Evolutionary conservation across 2,329 filamentous ascomycete species (phyloP), one percentile per base, ranked within the genome.

Genomic region (Xylaria sp.): DNA sequence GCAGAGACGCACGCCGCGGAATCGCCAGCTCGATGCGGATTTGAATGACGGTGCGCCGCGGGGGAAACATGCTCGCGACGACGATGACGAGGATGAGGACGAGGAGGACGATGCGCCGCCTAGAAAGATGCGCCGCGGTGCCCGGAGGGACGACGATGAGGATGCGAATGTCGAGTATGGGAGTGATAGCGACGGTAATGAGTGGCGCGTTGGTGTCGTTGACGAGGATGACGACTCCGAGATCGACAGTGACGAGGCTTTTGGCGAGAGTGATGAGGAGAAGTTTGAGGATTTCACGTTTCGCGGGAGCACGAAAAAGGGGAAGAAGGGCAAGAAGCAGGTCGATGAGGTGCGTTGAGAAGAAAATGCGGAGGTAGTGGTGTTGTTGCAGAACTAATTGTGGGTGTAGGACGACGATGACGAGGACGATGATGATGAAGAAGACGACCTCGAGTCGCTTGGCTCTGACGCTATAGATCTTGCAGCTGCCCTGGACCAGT

Each of bases 241-340:
- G 61, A 82, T 86, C 56, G 85, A 87, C 65, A 85, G 82, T 67
- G 84, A 87, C 71, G 91, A 95, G 69, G 92, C 93, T 1, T 91
- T 96, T 79, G 90, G 91, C 2, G 87, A 90, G 65, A 94, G 90
- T 68, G 92, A 96, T 69, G 87, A 94, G 69, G 92, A 96, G 71
- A 83, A 82, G 63, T 95, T 96, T 65, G 85, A 91, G 64, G 90
- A 86, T 9, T 95, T 88, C 68, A 69, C 78, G 0, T 85, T 86
- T 61, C 69, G 80, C 1, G 81, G 80, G 9, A 80, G 77, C 67
- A 76, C 74, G 64, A 67, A 69, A 61, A 76, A 72, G 54, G 66
- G 70, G 60, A 66, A 63, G 59, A 69, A 61, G 60, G 69, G 61
- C 71, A 66, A 80, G 19, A 81, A 84, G 65, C 76, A 75, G 5